Conservation (phyloP, 345 rosid genomes). For the Schrenkiella parvula region DNA sequence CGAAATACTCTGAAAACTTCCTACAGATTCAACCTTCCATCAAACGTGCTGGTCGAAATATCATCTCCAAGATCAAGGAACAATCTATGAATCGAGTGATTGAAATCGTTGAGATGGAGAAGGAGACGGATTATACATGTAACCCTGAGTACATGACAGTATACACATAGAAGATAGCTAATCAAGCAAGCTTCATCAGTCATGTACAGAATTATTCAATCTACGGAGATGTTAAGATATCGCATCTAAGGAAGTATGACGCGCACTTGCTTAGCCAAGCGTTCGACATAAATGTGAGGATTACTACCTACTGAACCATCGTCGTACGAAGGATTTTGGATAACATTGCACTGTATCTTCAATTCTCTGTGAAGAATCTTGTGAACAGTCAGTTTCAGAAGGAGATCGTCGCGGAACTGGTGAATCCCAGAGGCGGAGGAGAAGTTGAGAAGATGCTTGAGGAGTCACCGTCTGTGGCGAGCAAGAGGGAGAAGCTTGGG, state of each 20-base stretch:
- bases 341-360: slow-evolving; percentile 31
- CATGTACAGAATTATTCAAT: neutral
- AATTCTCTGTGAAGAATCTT: slow-evolving; percentile 16
- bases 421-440: neutral
- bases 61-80: neutral
- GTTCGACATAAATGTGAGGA: neutral
- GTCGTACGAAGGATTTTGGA: slow-evolving; percentile 34
- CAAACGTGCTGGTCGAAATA: neutral
- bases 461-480: slow-evolving; percentile 30
- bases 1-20: neutral
- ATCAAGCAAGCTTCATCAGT: neutral
- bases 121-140: slow-evolving; percentile 17
- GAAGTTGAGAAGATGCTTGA: slow-evolving; percentile 23
- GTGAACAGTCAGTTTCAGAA: slow-evolving; percentile 24
- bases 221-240: neutral
- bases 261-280: neutral
- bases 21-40: slow-evolving; percentile 11
- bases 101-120: slow-evolving; percentile 23
- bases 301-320: slow-evolving; percentile 33
- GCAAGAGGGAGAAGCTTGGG: slow-evolving; percentile 35
- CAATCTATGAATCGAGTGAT: neutral
- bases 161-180: neutral
- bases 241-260: neutral
- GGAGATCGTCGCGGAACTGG: slow-evolving; percentile 24
- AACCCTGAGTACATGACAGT: slow-evolving; percentile 12